Base-by-base conservation (phyloP, 768 basidiomycete species). In the Mycena haematopus region DNA sequence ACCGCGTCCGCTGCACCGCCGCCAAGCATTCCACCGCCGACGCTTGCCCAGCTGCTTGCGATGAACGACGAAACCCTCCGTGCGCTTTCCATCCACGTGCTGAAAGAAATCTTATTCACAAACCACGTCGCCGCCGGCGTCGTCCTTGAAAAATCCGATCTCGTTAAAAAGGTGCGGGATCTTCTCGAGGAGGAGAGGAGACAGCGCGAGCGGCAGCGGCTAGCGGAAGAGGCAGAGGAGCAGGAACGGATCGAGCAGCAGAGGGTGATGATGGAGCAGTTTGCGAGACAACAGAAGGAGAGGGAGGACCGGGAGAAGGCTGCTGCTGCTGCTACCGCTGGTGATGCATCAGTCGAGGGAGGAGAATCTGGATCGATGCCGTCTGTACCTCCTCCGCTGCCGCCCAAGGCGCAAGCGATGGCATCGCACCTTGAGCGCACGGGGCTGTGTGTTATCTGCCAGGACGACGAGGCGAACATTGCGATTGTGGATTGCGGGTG, bases 401-500 rank as follows among this genome's bases (percentile, higher is more conserved):
- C 78, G 24, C 70, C 82, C 7, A 81, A 78, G 63, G 64, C 79
- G 10, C 72, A 77, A 60, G 74, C 75, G 33, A 74, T 78, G 69
- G 71, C 74, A 2, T 74, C 79, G 1, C 75, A 78, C 40, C 71
- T 83, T 14, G 91, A 93, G 64, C 83, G 88, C 24, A 83, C 84
- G 10, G 94, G 95, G 1, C 75, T 95, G 6, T 97, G 95, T 73
- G 92, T 96, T 0, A 85, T 97, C 11, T 97, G 95, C 70, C 95
- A 96, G 71, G 95, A 97, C 65, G 92, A 95, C 60, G 94, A 96
- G 66, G 94, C 95, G 0, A 95, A 91, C 66, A 92, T 97, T 59
- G 95, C 94, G 2, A 87, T 95, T 58, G 91, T 96, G 14, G 95
- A 97, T 75, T 97, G 95, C 84, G 95, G 95, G 89, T 93, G 73